These are phyloP conservation scores for Leccinellum rugosiceps DNA, from an alignment of 768 basidiomycete species.

Conservation along the genomic window DNA sequence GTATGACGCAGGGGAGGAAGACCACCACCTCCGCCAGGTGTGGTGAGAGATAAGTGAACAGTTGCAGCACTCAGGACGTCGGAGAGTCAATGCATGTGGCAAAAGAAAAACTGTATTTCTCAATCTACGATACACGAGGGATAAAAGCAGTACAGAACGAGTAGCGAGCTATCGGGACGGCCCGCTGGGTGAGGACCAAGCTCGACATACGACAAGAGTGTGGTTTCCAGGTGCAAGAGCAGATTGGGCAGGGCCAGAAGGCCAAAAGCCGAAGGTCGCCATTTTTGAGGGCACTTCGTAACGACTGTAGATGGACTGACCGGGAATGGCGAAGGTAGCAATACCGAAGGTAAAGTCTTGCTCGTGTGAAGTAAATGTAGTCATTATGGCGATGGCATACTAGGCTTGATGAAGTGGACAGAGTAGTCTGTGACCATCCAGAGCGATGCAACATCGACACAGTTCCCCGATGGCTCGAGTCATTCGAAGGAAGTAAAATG, in stretches of 20 bases:
- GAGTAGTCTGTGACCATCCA: not conserved
- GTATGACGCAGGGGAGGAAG: slow-evolving; percentile 8
- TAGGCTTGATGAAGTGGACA: not conserved
- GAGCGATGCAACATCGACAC: not conserved
- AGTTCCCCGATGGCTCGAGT: not conserved
- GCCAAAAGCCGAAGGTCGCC: no score
- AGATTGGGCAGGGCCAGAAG: not conserved
- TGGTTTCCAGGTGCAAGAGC: not conserved
- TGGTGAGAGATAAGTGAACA: slow-evolving; percentile 21
- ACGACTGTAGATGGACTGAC: not conserved
- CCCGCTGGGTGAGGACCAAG: not conserved
- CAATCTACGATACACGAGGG: slow-evolving; percentile 32
- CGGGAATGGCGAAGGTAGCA: not conserved
- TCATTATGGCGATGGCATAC: not conserved
- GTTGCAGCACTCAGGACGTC: slow-evolving; percentile 39
- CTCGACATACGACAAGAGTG: not conserved
- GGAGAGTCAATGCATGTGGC: slow-evolving; percentile 55
- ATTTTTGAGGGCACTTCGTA: not conserved
- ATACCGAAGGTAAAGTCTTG: not conserved
- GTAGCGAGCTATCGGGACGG: slow-evolving; percentile 5
- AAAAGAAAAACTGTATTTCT: slow-evolving; percentile 38
- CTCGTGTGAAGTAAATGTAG: not conserved
- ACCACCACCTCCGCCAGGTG: slow-evolving; percentile 16
- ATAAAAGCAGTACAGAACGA: slow-evolving; percentile 20
- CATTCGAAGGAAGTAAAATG: not conserved